A percentile compares a stretch with the other conserved stretches of the same genome.
These are phyloP conservation scores for Emmonsiellopsis sp. DNA, from an alignment of 2,329 filamentous ascomycete species.

Conservation along the genomic window DNA sequence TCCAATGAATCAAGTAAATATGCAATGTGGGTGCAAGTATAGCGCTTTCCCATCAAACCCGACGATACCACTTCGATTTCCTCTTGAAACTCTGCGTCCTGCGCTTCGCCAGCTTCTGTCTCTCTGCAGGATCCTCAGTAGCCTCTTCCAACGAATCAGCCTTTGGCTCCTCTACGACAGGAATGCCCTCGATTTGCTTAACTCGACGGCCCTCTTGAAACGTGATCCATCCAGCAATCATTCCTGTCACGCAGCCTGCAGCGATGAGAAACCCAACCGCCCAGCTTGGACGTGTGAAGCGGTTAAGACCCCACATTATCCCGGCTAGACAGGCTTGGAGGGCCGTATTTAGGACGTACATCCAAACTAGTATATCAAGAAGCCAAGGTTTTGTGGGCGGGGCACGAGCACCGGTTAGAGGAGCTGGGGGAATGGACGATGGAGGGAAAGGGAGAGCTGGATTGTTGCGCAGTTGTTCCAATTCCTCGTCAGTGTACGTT, in stretches of 20 bases:
- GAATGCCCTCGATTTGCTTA: conserved; percentile 63
- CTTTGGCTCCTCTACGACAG: conserved; percentile 47
- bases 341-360: conserved; percentile 70
- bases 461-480: conserved; percentile 42
- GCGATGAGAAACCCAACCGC: conserved; percentile 70
- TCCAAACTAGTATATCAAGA: conserved; percentile 70
- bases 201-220: conserved; percentile 63
- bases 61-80: conserved; percentile 1
- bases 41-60: background rate
- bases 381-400: conserved; percentile 63
- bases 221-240: conserved; percentile 58
- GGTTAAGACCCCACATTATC: conserved; percentile 76
- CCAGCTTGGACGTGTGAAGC: conserved; percentile 68
- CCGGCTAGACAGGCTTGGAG: conserved; percentile 64
- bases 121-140: background rate
- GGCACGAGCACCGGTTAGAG: conserved; percentile 63
- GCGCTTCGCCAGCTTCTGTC: background rate
- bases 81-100: background rate
- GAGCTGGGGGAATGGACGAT: conserved; percentile 54
- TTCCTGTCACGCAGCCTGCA: conserved; percentile 61
- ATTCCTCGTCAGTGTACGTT: conserved; percentile 37
- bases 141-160: background rate
- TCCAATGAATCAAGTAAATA: background rate
- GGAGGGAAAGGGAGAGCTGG: conserved; percentile 54
- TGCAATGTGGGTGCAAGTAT: background rate